Base-by-base conservation (phyloP, 192 early-diverging fungal genomes). In the Backusella australiensis region DNA sequence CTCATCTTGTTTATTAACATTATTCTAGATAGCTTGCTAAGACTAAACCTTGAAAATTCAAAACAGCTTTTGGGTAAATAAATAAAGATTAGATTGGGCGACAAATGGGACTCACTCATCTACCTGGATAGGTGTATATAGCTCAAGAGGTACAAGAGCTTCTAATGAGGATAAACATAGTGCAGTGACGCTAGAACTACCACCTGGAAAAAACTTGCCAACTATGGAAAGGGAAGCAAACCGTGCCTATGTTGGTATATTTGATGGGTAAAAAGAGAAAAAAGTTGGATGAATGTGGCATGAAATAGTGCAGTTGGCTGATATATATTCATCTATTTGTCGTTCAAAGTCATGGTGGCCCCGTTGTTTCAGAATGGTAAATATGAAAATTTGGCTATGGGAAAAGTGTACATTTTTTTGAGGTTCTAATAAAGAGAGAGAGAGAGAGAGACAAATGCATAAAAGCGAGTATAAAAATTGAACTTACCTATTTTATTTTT, bases 101-200 rank as follows among this genome's bases (percentile, higher is more conserved):
- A 1, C 5, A 49, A 6, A n/a, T 1, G 32, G 32, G 32, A 3
- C 32, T 32, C 4, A 49, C 19, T 49, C 46, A 49, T 49, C 46
- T 49, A 49, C 29, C 44, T 17, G 56, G 67, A 49, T 38, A 72
- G 78, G 77, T 3, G 12, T 67, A n/a, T 81, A 79, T 59, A 85
- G 84, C 39, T 87, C 87, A 15, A 80, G 90, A 53, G 89, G 90
- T 7, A 86, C 84, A 36, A 75, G 90, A 36, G 80, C 80, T 32
- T 81, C 75, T 39, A 91, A 91, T 35, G 87, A 91, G 73, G 90
- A 91, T 42, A 77, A 86, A 41, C 89, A 81, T 71, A 75, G 79
- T 26, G 78, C 84, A 7, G 79, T 86, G 6, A 83, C 84, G 4
- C 78, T 91, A 3, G 71, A 80, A 39, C 29, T 86, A 0, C 59